phyloP scores from a whole-genome alignment of 805 yeast species.

The Ogataea methanolica region DNA sequence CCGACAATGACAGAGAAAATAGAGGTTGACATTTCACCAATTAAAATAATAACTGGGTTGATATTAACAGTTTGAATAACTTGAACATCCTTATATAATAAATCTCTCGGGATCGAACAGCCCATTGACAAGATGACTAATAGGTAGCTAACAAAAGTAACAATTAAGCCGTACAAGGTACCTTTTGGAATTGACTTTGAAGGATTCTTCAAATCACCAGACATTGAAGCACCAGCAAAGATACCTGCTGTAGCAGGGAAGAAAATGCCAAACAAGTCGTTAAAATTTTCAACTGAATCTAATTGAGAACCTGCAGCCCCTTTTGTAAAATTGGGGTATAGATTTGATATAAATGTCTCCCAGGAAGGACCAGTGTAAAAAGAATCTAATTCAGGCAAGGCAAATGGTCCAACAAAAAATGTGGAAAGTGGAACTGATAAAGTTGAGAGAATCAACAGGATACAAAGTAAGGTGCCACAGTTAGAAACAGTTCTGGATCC shows the following conservation, averaged over 20 bases:
- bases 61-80: slow-evolving; percentile 79
- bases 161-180: slow-evolving; percentile 75
- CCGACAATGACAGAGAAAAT: slow-evolving; percentile 94
- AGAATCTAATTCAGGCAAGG: slow-evolving; percentile 41
- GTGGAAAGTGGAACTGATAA: slow-evolving; percentile 79
- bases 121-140: slow-evolving; percentile 83
- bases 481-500: slow-evolving; percentile 80
- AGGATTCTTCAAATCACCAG: slow-evolving; percentile 85
- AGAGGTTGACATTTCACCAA: slow-evolving; percentile 92
- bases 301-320: slow-evolving; percentile 90
- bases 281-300: slow-evolving; percentile 63
- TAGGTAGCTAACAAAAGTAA: slow-evolving; percentile 74
- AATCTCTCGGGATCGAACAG: slow-evolving; percentile 69
- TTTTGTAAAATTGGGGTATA: slow-evolving; percentile 74
- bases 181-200: slow-evolving; percentile 90
- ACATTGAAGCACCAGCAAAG: slow-evolving; percentile 98
- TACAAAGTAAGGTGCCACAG: slow-evolving; percentile 73
- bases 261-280: slow-evolving; percentile 86
- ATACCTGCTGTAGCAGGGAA: slow-evolving; percentile 99
- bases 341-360: slow-evolving; percentile 59
- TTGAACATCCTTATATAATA: slow-evolving; percentile 75
- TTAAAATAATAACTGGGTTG: slow-evolving; percentile 59
- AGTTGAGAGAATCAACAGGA: slow-evolving; percentile 64
- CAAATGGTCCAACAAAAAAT: slow-evolving; percentile 59
- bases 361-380: slow-evolving; percentile 72